These are phyloP conservation scores for Yamadazyma akitaensis DNA, from an alignment of 805 yeast species.

Conservation along the genomic window DNA sequence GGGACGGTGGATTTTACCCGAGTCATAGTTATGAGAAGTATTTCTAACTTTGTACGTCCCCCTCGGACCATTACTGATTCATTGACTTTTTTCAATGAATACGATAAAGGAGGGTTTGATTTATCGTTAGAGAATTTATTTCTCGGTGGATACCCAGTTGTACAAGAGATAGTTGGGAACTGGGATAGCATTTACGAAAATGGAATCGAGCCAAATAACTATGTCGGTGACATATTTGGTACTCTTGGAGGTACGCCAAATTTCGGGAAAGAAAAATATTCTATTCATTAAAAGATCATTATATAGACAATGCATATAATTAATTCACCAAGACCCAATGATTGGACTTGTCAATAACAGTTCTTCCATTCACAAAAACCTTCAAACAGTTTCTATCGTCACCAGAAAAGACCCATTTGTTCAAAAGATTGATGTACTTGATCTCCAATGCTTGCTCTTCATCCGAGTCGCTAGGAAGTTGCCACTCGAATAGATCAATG, in stretches of 20 bases:
- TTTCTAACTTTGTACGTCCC: constrained; percentile 56
- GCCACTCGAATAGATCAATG: constrained; percentile 77
- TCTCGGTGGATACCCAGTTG: constrained; percentile 51
- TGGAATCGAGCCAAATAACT: constrained; percentile 41
- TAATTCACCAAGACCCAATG: constrained; percentile 9
- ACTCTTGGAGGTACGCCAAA: constrained; percentile 47
- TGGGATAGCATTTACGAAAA: constrained; percentile 41
- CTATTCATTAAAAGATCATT: constrained; percentile 4
- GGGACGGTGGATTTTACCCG: constrained; percentile 58
- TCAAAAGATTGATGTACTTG: constrained; percentile 56
- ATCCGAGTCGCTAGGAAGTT: constrained; percentile 36
- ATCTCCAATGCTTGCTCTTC: constrained; percentile 10
- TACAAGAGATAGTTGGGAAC: constrained; percentile 49
- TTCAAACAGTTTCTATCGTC: constrained; percentile 83
- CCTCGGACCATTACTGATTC: constrained; percentile 44
- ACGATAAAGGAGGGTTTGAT: constrained; percentile 48
- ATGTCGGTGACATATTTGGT: constrained; percentile 59
- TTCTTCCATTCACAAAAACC: constrained; percentile 82
- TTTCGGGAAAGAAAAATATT: constrained; percentile 28
- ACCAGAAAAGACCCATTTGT: constrained; percentile 91
- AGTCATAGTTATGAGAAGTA: constrained; percentile 58
- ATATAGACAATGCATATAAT: not conserved
- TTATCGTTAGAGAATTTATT: constrained; percentile 52
- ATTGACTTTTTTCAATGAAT: constrained; percentile 47
- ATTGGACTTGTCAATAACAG: constrained; percentile 45